Evolutionary conservation across 169 alveolate species (phyloP), one percentile per base, ranked within the genome.

Genomic region (Plasmodium fragile): DNA sequence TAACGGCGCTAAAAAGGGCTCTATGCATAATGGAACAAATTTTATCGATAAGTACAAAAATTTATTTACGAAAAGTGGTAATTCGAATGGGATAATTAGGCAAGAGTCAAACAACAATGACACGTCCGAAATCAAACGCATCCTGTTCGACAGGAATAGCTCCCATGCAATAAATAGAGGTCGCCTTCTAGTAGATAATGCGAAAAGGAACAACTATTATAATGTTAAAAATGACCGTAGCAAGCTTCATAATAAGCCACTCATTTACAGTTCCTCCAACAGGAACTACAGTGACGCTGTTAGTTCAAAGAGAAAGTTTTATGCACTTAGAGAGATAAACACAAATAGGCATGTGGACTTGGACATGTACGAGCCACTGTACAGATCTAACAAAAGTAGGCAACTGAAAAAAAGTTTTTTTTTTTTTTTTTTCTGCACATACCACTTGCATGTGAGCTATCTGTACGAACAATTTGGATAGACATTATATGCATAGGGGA

Each of bases 251-350:
- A 73, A 30, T 36, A 59, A 36, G 43, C 52, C 36, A 83, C 30
- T 36, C 41, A 73, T 36, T 83, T 22, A 34, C 55, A 45, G 22
- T 25, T 8, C 78, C 73, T 73, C 73, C 53, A 83, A 25, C 25
- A 43, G 34, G 70, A 34, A 87, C 70, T 25, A 1, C 53, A 87
- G 34, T 52, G 89, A 79, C n/a, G 70, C 43, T 22, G 41, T 72
- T 53, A 87, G 45, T 78, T 77, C 81, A 55, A 87, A 87, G 82
- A 87, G 93, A 53, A 87, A 87, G 72, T 87, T 87, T 87, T 59
- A 87, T 59, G 82, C 87, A 87, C 72, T 87, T 65, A 89, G 72
- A 39, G 75, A 87, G 55, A 32, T 59, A 77, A 87, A 59, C 30
- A 87, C 41, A 75, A 87, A 78, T 87, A 79, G 52, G 22, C 93